Evolutionary conservation across 352 stramenopile genomes (phyloP).

Genomic region (Pythium aristosporum): DNA sequence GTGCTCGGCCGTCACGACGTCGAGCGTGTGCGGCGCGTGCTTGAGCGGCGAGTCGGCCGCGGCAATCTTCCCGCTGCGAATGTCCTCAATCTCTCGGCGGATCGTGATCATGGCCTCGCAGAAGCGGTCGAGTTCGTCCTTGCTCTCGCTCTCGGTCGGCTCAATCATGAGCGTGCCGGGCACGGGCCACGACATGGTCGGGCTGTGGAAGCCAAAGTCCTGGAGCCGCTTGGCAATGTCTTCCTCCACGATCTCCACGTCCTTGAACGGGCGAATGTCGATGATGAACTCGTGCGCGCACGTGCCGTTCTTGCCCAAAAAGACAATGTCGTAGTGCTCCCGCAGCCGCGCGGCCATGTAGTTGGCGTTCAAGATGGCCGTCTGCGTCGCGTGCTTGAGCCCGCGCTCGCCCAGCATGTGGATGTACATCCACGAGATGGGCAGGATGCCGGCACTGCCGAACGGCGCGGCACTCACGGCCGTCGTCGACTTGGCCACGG

Average conservation of each 20-base stretch:
- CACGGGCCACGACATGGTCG: slow-evolving; percentile 99
- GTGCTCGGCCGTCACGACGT: slow-evolving; percentile 89
- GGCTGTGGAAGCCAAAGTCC: slow-evolving; percentile 99
- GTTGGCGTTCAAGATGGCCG: slow-evolving; percentile 99
- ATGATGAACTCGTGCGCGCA: slow-evolving; percentile 99
- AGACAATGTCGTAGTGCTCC: slow-evolving; percentile 96
- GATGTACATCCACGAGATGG: slow-evolving; percentile 99
- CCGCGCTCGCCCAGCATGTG: slow-evolving; percentile 97
- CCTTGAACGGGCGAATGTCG: slow-evolving; percentile 97
- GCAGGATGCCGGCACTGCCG: slow-evolving; percentile 96
- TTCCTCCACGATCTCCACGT: slow-evolving; percentile 93
- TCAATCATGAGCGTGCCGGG: slow-evolving; percentile 99
- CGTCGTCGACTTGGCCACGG: slow-evolving; percentile 71
- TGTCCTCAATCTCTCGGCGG: slow-evolving; percentile 97
- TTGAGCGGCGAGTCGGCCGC: slow-evolving; percentile 94
- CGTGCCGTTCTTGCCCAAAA: slow-evolving; percentile 94
- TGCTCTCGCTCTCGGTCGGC: slow-evolving; percentile 98
- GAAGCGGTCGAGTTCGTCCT: slow-evolving; percentile 97
- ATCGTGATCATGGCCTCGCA: slow-evolving; percentile 96
- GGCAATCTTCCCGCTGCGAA: slow-evolving; percentile 90
- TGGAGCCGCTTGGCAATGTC: slow-evolving; percentile 99
- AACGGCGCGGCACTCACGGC: slow-evolving; percentile 95
- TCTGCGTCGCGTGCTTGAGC: slow-evolving; percentile 91
- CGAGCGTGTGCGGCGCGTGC: slow-evolving; percentile 97
- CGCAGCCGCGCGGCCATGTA: slow-evolving; percentile 98